A percentile compares a stretch with the other conserved stretches of the same genome.
Evolutionary conservation across 108 stramenopile species (phyloP).

Genomic region (Cyclotella cryptica): DNA sequence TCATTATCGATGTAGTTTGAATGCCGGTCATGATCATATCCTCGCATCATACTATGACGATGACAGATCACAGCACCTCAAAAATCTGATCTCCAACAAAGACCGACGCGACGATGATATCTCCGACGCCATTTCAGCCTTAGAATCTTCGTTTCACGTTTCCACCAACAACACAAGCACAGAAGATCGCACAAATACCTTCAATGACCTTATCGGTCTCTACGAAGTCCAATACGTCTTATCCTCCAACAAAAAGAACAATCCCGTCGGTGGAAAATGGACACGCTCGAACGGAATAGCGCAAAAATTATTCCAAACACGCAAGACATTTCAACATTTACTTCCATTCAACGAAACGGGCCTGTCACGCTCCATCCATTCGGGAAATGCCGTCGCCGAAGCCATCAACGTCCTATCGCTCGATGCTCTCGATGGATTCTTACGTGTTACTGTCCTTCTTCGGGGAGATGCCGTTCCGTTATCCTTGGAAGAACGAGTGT

Average conservation of each 20-base stretch:
- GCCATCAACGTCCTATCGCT: conserved; percentile 76
- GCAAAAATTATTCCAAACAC: conserved; percentile 57
- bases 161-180: too few relatives aligned
- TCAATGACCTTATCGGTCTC: conserved; percentile 63
- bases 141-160: too few relatives aligned
- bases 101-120: too few relatives aligned
- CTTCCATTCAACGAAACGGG: conserved; percentile 57
- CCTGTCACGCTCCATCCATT: conserved; percentile 6
- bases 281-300: conserved; percentile 59
- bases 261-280: conserved; percentile 87
- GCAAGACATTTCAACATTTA: conserved; percentile 70
- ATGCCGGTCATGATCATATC: too few relatives aligned
- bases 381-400: conserved; percentile 56
- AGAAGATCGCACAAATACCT: conserved; percentile 8
- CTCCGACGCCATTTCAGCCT: too few relatives aligned
- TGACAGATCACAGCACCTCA: too few relatives aligned
- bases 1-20: too few relatives aligned
- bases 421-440: conserved; percentile 57
- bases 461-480: conserved; percentile 78
- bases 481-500: conserved; percentile 27
- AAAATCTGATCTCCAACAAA: too few relatives aligned
- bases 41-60: too few relatives aligned
- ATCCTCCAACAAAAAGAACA: conserved; percentile 56
- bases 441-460: conserved; percentile 61
- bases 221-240: conserved; percentile 69